Conservation (phyloP, 176 grass and related monocot genomes). For the Carex parvula region DNA sequence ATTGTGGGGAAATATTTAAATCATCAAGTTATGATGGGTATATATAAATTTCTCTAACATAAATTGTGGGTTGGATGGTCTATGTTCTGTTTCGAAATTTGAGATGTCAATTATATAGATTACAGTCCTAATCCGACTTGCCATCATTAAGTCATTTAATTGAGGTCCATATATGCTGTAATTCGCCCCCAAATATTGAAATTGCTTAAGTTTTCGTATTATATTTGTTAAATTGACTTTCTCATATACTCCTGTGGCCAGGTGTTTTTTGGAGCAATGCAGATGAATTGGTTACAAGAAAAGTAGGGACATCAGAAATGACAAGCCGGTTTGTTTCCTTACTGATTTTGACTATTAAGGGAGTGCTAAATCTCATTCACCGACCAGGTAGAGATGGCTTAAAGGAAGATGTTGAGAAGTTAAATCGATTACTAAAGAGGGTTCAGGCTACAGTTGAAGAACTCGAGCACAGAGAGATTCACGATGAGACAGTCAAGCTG, state of each 20-base stretch:
- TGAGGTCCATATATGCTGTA: no score
- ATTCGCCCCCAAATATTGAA: not conserved
- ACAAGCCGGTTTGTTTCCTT: not conserved
- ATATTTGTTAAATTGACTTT: not conserved
- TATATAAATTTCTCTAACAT: no score
- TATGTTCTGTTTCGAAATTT: no score
- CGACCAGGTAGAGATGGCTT: not conserved
- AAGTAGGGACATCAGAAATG: not conserved
- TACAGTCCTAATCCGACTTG: no score
- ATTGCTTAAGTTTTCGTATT: not conserved
- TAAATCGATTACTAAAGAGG: constrained; percentile 19
- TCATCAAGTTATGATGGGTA: no score
- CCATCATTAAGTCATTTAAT: no score
- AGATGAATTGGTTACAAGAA: not conserved
- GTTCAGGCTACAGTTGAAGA: constrained; percentile 26
- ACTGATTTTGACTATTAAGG: not conserved
- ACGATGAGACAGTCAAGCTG: constrained; percentile 25
- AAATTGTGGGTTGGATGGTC: no score
- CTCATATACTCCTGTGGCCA: not conserved
- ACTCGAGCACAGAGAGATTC: constrained; percentile 13
- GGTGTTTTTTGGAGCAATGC: not conserved
- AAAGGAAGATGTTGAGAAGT: not conserved
- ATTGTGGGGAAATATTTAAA: no score
- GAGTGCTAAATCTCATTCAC: not conserved
- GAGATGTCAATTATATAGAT: no score